Base-by-base conservation (phyloP, 371 early-diverging fungal genomes). In the Rhizopus stolonifer region DNA sequence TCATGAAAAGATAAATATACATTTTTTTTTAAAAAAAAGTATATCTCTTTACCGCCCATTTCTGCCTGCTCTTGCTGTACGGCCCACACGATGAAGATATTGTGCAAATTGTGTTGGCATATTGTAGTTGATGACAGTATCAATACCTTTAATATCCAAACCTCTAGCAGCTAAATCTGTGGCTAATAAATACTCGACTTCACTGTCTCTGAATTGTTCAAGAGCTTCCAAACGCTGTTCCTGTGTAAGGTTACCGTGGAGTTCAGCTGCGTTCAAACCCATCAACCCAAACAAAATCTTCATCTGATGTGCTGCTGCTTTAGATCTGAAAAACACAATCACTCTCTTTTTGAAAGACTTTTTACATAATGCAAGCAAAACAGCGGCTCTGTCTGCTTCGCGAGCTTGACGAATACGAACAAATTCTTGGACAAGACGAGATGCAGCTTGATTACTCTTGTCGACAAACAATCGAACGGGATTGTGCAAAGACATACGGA, bases 161-260 rank as follows among this genome's bases (percentile, higher is more conserved):
- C 99, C 99, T 73, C 99, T 87, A 6, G 98, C 92, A n/a, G 99
- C 99, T 29, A 99, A 79, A 84, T 99, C 99, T 0, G 99, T 99
- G 14, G 98, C 98, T 65, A 99, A 81, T 64, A 97, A 81, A 69
- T 83, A 95, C 59, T 91, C 93, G 13, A 88, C 92, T 58, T 87
- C 82, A 18, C 79, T 74, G 58, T 91, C 90, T 48, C 96, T 86
- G 83, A 99, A 99, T 46, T 80, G 69, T 60, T 93, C 92, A 23
- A 99, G 75, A 9, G 99, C 86, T 59, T 91, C 91, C 29, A 96
- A 64, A 58, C 99, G 90, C 67, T 91, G 92, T 52, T 91, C 87
- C 67, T 99, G 99, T 6, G 94, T 85, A 60, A 99, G 73, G 58
- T 98, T 95, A 55, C 99, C 99, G 73, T 99, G 99, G 26, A 99